Evolutionary conservation across 352 stramenopile genomes (phyloP), one percentile per base, ranked within the genome.

Genomic region (Plasmopara muralis): DNA sequence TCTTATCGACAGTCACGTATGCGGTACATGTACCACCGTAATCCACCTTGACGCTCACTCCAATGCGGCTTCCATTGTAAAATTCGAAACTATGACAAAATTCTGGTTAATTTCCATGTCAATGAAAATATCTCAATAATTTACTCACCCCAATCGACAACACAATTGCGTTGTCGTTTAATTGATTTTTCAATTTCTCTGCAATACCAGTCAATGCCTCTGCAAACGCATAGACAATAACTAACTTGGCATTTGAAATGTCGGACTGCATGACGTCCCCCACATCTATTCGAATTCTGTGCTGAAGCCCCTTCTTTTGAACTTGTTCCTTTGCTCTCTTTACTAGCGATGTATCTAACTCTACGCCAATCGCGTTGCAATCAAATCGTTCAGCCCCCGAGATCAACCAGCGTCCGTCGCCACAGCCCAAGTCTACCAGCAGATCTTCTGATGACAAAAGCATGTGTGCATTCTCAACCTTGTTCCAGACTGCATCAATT

Each of bases 221-320:
- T 14, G 75, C 75, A 41, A 92, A 94, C 9, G 83, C 83, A 53
- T 94, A 94, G 10, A 92, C 77, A 55, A 94, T 87, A 30, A 92
- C 83, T 15, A 94, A 38, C 12, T 63, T 60, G 10, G 79, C 83
- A 14, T 41, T 31, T 9, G 61, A 71, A 41, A 92, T 74, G 41
- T 81, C 59, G 6, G 63, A 52, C 18, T 53, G 31, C 63, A 90
- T 60, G 58, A 94, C 77, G 47, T 91, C 81, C 31, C 59, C 68
- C 9, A 77, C 40, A 4, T 73, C 16, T n/a, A 92, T 62, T 0
- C 51, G 18, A 55, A 94, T 84, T 13, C 55, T 62, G 30, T 67
- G 43, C 13, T 68, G 18, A 5, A 93, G 39, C 0, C 44, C 50
- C 2, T 59, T 46, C 0, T 40, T 30, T 7, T 53, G 14, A 14